Base-by-base conservation (phyloP, 306 rosid species). In the Arachis stenosperma region DNA sequence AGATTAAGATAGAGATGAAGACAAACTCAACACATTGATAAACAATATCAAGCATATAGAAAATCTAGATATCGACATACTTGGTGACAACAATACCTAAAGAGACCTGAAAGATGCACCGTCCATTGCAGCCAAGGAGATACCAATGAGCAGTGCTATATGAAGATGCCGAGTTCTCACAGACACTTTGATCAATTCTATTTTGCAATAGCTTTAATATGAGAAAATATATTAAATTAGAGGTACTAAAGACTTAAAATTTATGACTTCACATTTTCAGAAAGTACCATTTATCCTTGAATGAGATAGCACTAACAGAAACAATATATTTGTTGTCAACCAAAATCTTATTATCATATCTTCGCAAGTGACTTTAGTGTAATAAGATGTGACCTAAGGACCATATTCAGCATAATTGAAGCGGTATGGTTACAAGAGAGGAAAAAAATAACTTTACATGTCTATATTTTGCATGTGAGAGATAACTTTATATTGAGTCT, bases 91-190 rank as follows among this genome's bases (percentile, higher is more conserved):
- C 55, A 27, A 83, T 81, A 52, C 88, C 85, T 61, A 89, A 69
- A 47, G 88, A 47, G 86, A 84, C 70, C 88, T 81, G 71, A 89
- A 86, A 66, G 88, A 84, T 67, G 79, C 22, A 56, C 82, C 84
- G 51, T 82, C 74, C 71, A 89, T 79, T 46, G 77, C 85, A 84
- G 81, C 43, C 83, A 83, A 75, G 76, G 71, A 51, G 40, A 81
- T 40, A 43, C 86, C 88, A 2, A 82, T 68, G 58, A 85, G 33
- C 79, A 86, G 73, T 75, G 81, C 85, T 61, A 84, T 69, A 88
- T 86, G 83, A 52, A 78, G 78, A 79, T 36, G 40, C 33, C 61
- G 12, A 42, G 39, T 59, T 13, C 65, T 62, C 9, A 57, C 37
- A 33, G 61, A 55, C 29, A 75, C 57, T 57, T 57, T 67, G 47